phyloP scores from a whole-genome alignment of 208 protist species.

The Leishmania tarentolae region DNA sequence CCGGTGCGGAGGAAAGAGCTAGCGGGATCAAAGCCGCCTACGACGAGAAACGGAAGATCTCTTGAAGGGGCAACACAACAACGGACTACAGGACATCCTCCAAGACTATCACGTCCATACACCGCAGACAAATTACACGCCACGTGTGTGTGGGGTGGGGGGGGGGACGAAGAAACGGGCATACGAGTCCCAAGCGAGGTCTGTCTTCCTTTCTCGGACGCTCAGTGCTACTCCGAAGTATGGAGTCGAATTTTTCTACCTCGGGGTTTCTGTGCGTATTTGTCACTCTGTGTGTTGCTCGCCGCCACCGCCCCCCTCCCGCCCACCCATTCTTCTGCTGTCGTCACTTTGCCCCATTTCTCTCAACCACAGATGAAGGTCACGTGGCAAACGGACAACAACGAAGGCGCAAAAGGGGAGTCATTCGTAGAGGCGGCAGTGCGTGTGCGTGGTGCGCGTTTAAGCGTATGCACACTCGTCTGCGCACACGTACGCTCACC shows the following conservation, averaged over 20 bases:
- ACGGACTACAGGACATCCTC: neutral
- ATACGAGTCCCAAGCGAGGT: too few species aligned
- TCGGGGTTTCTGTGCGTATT: neutral
- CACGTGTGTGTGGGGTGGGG: neutral
- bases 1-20: neutral
- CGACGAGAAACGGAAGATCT: conserved; percentile 4
- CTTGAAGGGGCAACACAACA: conserved; percentile 14
- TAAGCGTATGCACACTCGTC: neutral
- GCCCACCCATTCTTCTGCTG: neutral
- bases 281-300: too few species aligned
- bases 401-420: conserved; percentile 8
- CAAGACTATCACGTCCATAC: neutral
- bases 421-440: neutral
- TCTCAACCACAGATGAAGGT: neutral
- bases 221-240: neutral
- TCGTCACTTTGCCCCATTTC: conserved; percentile 1
- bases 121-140: neutral
- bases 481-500: neutral
- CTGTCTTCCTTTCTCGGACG: too few species aligned
- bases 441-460: neutral
- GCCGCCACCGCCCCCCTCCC: too few species aligned
- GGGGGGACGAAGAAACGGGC: neutral
- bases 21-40: neutral
- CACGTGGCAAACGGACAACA: neutral
- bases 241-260: neutral